These are phyloP conservation scores for Entomortierella chlamydospora DNA, from an alignment of 192 early-diverging fungal genomes.

Conservation along the genomic window DNA sequence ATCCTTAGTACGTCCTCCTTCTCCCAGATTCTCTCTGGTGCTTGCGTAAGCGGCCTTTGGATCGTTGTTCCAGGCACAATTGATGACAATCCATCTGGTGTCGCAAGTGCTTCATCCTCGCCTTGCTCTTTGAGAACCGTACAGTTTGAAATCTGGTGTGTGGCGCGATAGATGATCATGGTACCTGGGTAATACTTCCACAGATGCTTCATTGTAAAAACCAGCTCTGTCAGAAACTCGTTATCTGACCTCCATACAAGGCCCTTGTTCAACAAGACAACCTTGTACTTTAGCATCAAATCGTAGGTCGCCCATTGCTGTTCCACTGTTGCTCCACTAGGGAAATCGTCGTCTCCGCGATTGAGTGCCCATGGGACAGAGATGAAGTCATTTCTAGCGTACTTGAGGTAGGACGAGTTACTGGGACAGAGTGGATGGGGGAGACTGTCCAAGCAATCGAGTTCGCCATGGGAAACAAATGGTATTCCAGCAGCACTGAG, in stretches of 20 bases:
- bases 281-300: conserved; percentile 29
- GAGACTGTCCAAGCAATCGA: conserved; percentile 47
- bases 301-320: conserved; percentile 49
- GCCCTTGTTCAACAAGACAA: conserved; percentile 60
- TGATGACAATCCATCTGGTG: neutral
- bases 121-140: conserved; percentile 16
- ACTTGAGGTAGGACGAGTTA: conserved; percentile 22
- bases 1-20: conserved; percentile 4
- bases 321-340: conserved; percentile 42
- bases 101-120: conserved; percentile 27
- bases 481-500: conserved; percentile 60
- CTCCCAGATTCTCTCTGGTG: neutral
- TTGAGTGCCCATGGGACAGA: conserved; percentile 38
- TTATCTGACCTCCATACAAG: conserved; percentile 51
- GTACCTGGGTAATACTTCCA: conserved; percentile 37
- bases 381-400: conserved; percentile 60
- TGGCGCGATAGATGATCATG: conserved; percentile 60
- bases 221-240: conserved; percentile 51
- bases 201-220: conserved; percentile 50
- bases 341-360: conserved; percentile 16
- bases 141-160: conserved; percentile 32
- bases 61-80: conserved; percentile 7
- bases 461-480: conserved; percentile 60
- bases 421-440: conserved; percentile 27
- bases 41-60: neutral